Base-by-base conservation (phyloP, 441 rosid species). In the Populus hybrid region DNA sequence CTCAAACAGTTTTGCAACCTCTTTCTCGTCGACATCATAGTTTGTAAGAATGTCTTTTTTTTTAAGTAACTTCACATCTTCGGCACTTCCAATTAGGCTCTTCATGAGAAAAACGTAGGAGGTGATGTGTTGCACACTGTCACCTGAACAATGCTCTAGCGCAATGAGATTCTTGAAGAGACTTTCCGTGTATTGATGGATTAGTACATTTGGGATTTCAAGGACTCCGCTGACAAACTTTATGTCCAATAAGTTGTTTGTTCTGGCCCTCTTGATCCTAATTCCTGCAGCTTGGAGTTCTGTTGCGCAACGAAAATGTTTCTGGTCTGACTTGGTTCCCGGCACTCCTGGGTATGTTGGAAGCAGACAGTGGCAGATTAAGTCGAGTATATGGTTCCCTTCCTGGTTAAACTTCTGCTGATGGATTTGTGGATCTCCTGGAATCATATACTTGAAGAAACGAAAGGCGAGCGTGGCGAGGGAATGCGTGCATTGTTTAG, bases 381-480 rank as follows among this genome's bases (percentile, higher is more conserved):
- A 67, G 81, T 88, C 92, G 1, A 89, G 89, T 14, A 89, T 69
- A 75, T 89, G 94, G 78, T 86, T 85, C 10, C 88, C 87, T 73
- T 89, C 94, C 64, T 82, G 87, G 61, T 81, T 84, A 76, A 87
- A 85, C 77, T 83, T 90, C 53, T 77, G 78, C 1, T 73, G 74
- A 24, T 82, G 86, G 34, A 81, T 30, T 6, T 35, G 71, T 9
- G 66, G 80, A 8, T 87, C 84, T 10, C 92, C 91, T 0, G 90
- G 92, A 67, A 90, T 81, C 88, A 90, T 82, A n/a, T 70, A 82
- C 77, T n/a, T 83, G 71, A 90, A 89, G 81, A 89, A 88, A 28
- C 78, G 82, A 63, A 87, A 87, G 18, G 88, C 86, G 4, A 89
- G 88, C 63, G 85, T 87, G 0, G 87, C 67, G 12, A 90, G 82